A percentile compares a stretch with the other conserved stretches of the same genome.
These are phyloP conservation scores for Dujonia santamariae DNA, from an alignment of 1,139 yeast species.

Conservation along the genomic window DNA sequence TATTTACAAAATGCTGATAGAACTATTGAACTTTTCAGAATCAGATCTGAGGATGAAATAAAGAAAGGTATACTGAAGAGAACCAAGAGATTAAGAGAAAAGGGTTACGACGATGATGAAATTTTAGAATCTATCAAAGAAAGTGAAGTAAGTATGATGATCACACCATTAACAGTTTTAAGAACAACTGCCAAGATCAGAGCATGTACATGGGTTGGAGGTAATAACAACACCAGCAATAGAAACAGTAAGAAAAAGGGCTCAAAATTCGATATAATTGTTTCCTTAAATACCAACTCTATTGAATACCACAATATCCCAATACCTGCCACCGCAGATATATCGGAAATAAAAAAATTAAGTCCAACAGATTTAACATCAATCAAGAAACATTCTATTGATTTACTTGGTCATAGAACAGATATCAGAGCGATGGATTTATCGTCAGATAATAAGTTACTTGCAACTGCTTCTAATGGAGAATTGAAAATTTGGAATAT, in stretches of 20 bases:
- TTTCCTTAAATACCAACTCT: conserved; percentile 69
- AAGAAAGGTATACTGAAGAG: conserved; percentile 75
- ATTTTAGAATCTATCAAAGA: conserved; percentile 50
- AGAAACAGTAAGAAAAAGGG: conserved; percentile 24
- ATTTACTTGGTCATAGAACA: conserved; percentile 80
- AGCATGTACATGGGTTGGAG: conserved; percentile 52
- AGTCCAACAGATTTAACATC: conserved; percentile 32
- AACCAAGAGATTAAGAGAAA: conserved; percentile 73
- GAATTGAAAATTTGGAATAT: conserved; percentile 86
- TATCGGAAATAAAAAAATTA: conserved; percentile 36
- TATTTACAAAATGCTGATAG: conserved; percentile 76
- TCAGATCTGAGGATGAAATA: conserved; percentile 76
- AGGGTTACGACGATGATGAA: conserved; percentile 62
- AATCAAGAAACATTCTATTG: conserved; percentile 53
- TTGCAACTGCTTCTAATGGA: conserved; percentile 92
- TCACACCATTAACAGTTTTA: conserved; percentile 62
- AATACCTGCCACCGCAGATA: conserved; percentile 38
- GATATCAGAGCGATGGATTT: conserved; percentile 84
- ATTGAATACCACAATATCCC: conserved; percentile 64
- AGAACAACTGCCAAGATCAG: conserved; percentile 58
- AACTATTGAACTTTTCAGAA: conserved; percentile 76
- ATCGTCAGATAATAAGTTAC: conserved; percentile 72
- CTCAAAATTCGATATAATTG: conserved; percentile 48
- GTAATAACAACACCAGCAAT: too few relatives aligned
- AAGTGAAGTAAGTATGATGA: conserved; percentile 55